Evolutionary conservation across 306 rosid genomes (phyloP).

Genomic region (Alnus rubra): DNA sequence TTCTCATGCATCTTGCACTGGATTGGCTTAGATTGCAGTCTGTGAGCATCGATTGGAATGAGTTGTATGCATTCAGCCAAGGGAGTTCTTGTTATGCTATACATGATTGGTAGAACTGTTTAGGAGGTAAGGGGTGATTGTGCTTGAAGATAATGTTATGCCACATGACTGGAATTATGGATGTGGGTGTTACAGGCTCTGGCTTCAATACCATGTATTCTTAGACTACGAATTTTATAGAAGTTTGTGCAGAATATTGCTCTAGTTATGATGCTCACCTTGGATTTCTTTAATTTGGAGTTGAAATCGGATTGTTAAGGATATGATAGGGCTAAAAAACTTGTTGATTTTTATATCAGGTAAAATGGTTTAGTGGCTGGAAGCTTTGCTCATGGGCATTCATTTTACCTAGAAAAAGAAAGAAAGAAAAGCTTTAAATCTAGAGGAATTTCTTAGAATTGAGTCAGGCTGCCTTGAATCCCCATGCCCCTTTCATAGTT

Average conservation of each 20-base stretch:
- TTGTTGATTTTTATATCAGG: background rate
- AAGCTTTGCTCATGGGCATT: background rate
- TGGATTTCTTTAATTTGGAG: too few species aligned
- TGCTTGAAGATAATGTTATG: background rate
- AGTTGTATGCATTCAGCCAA: background rate
- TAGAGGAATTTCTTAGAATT: conserved; percentile 1
- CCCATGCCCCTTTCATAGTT: background rate
- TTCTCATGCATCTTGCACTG: background rate
- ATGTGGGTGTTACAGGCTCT: background rate
- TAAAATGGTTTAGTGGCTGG: background rate
- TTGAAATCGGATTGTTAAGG: background rate
- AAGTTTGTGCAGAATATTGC: background rate
- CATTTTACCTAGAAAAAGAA: background rate
- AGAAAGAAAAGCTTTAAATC: background rate
- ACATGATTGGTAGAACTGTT: background rate
- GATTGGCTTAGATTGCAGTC: background rate
- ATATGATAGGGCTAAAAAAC: background rate
- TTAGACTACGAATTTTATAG: background rate
- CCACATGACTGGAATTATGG: background rate
- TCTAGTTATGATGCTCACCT: background rate
- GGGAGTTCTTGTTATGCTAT: background rate
- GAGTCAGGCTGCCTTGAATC: background rate
- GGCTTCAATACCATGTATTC: background rate
- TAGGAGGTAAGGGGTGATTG: background rate
- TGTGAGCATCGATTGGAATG: background rate